Conservation (phyloP, 2,329 filamentous ascomycete species). For the Talaromyces sp. region DNA sequence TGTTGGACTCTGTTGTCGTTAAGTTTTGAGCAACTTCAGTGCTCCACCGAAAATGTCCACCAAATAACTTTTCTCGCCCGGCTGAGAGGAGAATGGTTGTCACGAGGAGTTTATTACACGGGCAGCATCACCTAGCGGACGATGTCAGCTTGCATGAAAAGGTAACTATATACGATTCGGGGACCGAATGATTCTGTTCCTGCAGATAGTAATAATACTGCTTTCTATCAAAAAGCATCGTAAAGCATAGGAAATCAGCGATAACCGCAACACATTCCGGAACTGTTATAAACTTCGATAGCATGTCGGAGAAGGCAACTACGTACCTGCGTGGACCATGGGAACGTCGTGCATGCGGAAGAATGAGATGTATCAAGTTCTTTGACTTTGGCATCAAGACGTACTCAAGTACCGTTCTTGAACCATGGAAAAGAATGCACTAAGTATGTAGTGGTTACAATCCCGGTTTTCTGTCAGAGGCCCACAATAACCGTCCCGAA, state of each 20-base stretch:
- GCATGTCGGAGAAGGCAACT: neutral
- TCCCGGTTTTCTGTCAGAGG: conserved; percentile 6
- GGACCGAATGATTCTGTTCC: neutral
- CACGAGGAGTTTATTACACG: neutral
- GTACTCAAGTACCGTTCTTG: neutral
- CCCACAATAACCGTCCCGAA: neutral
- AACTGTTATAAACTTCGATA: neutral
- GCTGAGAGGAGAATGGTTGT: neutral
- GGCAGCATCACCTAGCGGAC: neutral
- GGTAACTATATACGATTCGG: neutral
- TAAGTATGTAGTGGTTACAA: neutral
- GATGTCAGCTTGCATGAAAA: neutral
- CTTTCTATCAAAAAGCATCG: neutral
- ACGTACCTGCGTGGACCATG: neutral
- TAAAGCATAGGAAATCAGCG: neutral
- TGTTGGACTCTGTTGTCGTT: neutral
- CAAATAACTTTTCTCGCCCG: neutral
- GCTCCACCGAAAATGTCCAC: neutral
- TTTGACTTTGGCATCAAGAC: neutral
- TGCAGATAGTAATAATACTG: neutral
- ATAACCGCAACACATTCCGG: neutral
- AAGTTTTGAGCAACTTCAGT: neutral
- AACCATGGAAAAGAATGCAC: neutral
- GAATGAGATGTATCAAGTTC: conserved; percentile 5
- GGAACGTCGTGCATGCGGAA: neutral